phyloP scores from a whole-genome alignment of 225 moss, liverwort and hornwort species.

The Bryoerythrophyllum caledonicum region DNA sequence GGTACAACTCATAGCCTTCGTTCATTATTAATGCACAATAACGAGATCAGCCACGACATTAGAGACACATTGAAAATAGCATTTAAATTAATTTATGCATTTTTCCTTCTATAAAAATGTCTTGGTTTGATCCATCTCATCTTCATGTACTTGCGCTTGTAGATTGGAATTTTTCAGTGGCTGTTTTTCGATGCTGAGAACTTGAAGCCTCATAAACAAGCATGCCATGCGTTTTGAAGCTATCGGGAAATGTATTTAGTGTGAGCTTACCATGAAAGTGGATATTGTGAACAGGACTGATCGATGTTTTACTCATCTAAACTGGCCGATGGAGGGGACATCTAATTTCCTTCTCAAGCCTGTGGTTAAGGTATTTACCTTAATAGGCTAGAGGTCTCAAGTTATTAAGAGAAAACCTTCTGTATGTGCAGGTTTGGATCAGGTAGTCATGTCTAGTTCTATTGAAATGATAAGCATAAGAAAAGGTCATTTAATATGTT shows the following conservation, averaged over 20 bases:
- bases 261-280: constrained; percentile 32
- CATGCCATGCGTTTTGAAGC: constrained; percentile 6
- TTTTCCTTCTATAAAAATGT: neutral
- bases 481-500: neutral
- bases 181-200: neutral
- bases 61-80: neutral
- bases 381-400: constrained; percentile 11
- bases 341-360: constrained; percentile 74
- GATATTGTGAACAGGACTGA: constrained; percentile 62
- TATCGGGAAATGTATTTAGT: constrained; percentile 1
- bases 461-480: constrained; percentile 2
- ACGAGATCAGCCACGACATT: neutral
- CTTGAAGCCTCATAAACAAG: constrained; percentile 16
- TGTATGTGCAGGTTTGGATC: constrained; percentile 19
- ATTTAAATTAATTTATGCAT: neutral
- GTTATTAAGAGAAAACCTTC: constrained; percentile 5
- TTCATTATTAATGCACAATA: neutral
- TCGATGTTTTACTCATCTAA: constrained; percentile 83
- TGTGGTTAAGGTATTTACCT: constrained; percentile 30
- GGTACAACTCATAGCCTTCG: constrained; percentile 40
- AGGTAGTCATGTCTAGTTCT: constrained; percentile 16
- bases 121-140: neutral
- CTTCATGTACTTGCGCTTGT: constrained; percentile 7
- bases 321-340: constrained; percentile 71
- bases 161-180: neutral